Evolutionary conservation across 139 green algal species (phyloP).

Genomic region (Marvania coccoides): DNA sequence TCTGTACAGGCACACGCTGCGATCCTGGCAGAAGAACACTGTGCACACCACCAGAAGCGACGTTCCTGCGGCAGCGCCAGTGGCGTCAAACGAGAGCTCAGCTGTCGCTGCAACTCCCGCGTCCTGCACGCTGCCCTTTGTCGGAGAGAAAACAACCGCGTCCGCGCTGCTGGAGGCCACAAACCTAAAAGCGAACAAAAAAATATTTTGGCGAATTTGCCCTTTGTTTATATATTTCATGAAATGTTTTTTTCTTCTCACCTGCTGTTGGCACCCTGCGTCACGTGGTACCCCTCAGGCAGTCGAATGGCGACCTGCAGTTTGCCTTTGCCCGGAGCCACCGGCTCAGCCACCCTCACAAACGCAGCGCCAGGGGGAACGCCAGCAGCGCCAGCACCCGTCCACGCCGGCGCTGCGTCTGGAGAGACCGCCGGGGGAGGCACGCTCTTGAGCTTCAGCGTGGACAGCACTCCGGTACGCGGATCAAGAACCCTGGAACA

Average conservation of each 20-base stretch:
- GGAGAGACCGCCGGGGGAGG: slow-evolving; percentile 39
- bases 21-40: slow-evolving; percentile 70
- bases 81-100: not conserved
- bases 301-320: slow-evolving; percentile 36
- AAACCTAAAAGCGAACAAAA: not conserved
- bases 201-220: too few relatives aligned
- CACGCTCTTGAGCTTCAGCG: slow-evolving; percentile 42
- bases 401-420: not conserved
- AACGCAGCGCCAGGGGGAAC: slow-evolving; percentile 15
- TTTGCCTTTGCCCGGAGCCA: not conserved
- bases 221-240: not conserved
- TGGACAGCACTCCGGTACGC: slow-evolving; percentile 29
- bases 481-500: slow-evolving; percentile 31
- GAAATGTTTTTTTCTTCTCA: slow-evolving; percentile 4
- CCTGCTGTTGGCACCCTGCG: slow-evolving; percentile 39
- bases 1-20: slow-evolving; percentile 64
- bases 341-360: not conserved
- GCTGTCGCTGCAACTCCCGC: not conserved
- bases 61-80: not conserved
- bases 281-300: slow-evolving; percentile 52
- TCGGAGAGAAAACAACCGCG: not conserved
- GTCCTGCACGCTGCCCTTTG: not conserved
- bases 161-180: not conserved
- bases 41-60: slow-evolving; percentile 19
- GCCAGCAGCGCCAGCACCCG: not conserved